Conservation (phyloP, 2,329 filamentous ascomycete species). For the Aspergillus ochraceus region DNA sequence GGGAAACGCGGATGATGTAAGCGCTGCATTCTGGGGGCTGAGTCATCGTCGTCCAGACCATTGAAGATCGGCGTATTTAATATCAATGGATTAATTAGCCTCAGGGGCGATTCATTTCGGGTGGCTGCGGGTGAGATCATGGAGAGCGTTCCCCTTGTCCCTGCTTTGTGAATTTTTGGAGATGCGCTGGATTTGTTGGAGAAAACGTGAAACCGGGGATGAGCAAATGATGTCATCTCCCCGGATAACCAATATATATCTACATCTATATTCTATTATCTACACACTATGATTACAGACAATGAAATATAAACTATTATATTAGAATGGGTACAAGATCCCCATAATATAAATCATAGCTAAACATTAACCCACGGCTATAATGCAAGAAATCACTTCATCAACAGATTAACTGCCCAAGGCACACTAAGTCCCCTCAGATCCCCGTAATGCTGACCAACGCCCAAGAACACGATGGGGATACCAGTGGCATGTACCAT, state of each 20-base stretch:
- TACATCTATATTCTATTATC: no score
- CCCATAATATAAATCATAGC: no score
- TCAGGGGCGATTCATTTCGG: no score
- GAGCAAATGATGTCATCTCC: conserved; percentile 1
- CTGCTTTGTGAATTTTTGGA: background rate
- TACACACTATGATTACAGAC: no score
- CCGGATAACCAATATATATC: background rate
- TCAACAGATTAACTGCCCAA: conserved; percentile 62
- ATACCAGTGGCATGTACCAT: conserved; percentile 98
- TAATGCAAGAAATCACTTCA: conserved; percentile 43
- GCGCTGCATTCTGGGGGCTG: background rate
- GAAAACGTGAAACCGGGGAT: background rate
- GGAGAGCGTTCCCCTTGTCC: background rate
- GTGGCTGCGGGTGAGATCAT: background rate
- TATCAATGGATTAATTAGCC: no score
- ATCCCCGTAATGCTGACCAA: conserved; percentile 68
- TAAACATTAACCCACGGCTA: no score
- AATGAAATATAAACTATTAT: no score
- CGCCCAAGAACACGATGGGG: conserved; percentile 87
- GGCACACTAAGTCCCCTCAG: conserved; percentile 64
- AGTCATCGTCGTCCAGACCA: background rate
- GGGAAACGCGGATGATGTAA: background rate
- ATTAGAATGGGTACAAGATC: no score
- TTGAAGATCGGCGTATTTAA: background rate
- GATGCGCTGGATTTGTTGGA: background rate